phyloP scores from a whole-genome alignment of 2,329 filamentous ascomycete species.

The Ophiostoma pallidulum region DNA sequence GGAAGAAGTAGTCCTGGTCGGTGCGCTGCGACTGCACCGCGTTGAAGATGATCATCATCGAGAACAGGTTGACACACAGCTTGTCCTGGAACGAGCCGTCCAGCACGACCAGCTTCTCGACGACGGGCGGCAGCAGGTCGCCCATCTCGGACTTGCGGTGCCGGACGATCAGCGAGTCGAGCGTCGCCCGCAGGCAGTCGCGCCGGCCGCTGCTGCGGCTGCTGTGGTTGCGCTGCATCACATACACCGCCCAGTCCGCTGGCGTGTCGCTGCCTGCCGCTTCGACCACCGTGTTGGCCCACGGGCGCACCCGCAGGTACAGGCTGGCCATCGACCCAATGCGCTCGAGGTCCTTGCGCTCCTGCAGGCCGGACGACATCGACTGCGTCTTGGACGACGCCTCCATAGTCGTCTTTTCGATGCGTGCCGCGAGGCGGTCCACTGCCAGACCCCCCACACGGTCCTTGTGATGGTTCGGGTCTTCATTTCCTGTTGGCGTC shows the following conservation, averaged over 20 bases:
- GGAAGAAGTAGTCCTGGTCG: conserved; percentile 83
- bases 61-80: conserved; percentile 73
- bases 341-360: conserved; percentile 55
- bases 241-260: conserved; percentile 64
- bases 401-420: not conserved
- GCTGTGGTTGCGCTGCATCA: conserved; percentile 49
- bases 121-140: conserved; percentile 58
- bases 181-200: conserved; percentile 54
- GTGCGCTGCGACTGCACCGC: conserved; percentile 77
- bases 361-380: conserved; percentile 37
- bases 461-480: too few relatives aligned
- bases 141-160: conserved; percentile 65
- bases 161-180: conserved; percentile 75
- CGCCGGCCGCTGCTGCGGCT: conserved; percentile 45
- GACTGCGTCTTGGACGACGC: conserved; percentile 16
- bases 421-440: not conserved
- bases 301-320: conserved; percentile 70
- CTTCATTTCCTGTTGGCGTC: too few relatives aligned
- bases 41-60: conserved; percentile 76
- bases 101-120: conserved; percentile 62
- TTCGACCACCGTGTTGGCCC: conserved; percentile 52
- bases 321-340: conserved; percentile 56
- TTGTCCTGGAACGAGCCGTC: conserved; percentile 80
- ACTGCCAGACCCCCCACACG: too few relatives aligned
- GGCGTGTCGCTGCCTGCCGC: conserved; percentile 33